Evolutionary conservation across 805 yeast species (phyloP).

Genomic region (Kurtzmaniella fragi): DNA sequence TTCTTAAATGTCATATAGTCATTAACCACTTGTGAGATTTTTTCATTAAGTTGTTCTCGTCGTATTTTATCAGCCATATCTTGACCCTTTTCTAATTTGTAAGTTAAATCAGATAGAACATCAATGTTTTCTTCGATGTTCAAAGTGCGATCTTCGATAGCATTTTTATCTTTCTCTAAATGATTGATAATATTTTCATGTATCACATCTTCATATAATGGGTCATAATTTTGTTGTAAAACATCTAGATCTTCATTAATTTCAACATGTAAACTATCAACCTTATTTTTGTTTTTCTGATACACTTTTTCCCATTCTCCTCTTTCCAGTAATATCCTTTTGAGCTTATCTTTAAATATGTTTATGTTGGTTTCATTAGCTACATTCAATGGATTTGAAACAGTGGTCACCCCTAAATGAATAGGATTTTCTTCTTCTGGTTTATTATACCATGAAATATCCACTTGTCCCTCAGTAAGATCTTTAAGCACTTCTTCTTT

Average conservation of each 20-base stretch:
- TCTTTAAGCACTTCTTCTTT: conserved; percentile 59
- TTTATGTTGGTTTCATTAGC: conserved; percentile 46
- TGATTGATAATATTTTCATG: conserved; percentile 10
- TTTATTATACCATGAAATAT: conserved; percentile 65
- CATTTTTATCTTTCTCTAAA: conserved; percentile 7
- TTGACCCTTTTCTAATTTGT: conserved; percentile 20
- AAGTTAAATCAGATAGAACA: conserved; percentile 27
- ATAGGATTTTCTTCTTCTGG: conserved; percentile 15
- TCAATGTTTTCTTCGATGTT: conserved; percentile 30
- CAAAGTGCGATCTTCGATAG: conserved; percentile 9
- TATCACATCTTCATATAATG: conserved; percentile 7
- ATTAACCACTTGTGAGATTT: conserved; percentile 16
- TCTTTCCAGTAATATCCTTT: conserved; percentile 41
- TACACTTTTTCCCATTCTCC: conserved; percentile 40
- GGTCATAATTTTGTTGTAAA: conserved; percentile 12
- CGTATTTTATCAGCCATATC: conserved; percentile 17
- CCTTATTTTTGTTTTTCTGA: conserved; percentile 12
- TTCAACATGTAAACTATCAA: conserved; percentile 9
- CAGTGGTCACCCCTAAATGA: conserved; percentile 21
- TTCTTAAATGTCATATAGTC: conserved; percentile 16
- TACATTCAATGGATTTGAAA: conserved; percentile 56
- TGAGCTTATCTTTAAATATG: conserved; percentile 40
- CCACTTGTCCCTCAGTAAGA: conserved; percentile 52
- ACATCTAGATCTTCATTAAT: conserved; percentile 9
- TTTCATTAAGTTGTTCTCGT: conserved; percentile 11